A percentile compares a stretch with the other conserved stretches of the same genome.
These are phyloP conservation scores for Schizochytrium sp. DNA, from an alignment of 108 stramenopile genomes.

Conservation along the genomic window DNA sequence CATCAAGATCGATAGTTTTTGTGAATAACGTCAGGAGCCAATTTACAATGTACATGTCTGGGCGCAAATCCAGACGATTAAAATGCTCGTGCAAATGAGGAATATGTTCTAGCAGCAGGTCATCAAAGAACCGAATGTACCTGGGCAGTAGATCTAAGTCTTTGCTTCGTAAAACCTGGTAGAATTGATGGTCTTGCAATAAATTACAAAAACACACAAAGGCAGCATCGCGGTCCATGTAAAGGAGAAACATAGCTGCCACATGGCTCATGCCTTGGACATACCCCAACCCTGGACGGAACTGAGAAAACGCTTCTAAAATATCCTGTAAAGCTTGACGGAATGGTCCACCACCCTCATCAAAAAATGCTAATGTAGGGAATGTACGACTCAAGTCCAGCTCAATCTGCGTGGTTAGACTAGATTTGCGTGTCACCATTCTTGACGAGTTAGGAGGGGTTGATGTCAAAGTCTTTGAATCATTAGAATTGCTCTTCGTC, in stretches of 20 bases:
- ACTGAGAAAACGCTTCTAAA: conserved; percentile 50
- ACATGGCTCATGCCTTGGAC: conserved; percentile 66
- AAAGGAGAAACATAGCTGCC: conserved; percentile 61
- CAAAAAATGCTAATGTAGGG: conserved; percentile 58
- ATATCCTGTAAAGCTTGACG: neutral
- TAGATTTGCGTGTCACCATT: neutral
- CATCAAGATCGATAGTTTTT: neutral
- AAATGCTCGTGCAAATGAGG: conserved; percentile 34
- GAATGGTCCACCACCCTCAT: conserved; percentile 52
- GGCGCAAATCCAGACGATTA: neutral
- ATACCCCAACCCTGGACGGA: conserved; percentile 65
- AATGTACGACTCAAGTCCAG: conserved; percentile 61
- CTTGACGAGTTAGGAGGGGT: neutral
- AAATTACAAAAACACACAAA: conserved; percentile 60
- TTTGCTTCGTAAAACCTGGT: neutral
- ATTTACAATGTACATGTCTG: conserved; percentile 48
- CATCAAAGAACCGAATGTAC: conserved; percentile 27
- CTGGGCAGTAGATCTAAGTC: neutral
- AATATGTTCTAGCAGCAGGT: neutral
- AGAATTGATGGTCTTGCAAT: conserved; percentile 53
- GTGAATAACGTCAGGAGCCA: conserved; percentile 29
- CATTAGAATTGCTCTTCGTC: neutral
- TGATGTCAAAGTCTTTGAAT: too few species aligned
- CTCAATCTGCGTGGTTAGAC: conserved; percentile 4
- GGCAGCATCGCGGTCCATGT: conserved; percentile 37